Percentiles rank a stretch among this genome's conserved stretches.
Conservation (phyloP, 2,329 filamentous ascomycete species). For the Rhytidhysteron rufulum region DNA sequence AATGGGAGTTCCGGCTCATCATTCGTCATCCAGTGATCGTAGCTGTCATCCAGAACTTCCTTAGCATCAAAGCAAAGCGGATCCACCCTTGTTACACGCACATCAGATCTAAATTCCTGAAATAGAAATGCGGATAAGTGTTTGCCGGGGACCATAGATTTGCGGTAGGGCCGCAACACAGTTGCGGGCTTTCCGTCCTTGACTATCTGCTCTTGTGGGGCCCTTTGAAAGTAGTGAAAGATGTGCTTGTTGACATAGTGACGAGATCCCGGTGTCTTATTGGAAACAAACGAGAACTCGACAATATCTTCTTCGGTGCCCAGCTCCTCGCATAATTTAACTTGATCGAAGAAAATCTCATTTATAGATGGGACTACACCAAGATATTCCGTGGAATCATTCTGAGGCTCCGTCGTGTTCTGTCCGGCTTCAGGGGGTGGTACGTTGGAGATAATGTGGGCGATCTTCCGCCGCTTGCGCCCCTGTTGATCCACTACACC, state of each 20-base stretch:
- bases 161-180: slow-evolving; percentile 27
- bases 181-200: slow-evolving; percentile 18
- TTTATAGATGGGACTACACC: slow-evolving; percentile 18
- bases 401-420: background rate
- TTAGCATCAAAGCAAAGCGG: slow-evolving; percentile 11
- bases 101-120: slow-evolving; percentile 10
- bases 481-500: slow-evolving; percentile 22
- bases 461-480: slow-evolving; percentile 31
- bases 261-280: slow-evolving; percentile 10
- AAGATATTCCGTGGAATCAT: background rate
- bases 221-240: slow-evolving; percentile 17
- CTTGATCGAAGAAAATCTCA: slow-evolving; percentile 26
- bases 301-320: slow-evolving; percentile 7
- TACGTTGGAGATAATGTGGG: slow-evolving; percentile 1
- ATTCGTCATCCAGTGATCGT: slow-evolving; percentile 41
- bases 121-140: slow-evolving; percentile 29
- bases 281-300: slow-evolving; percentile 5
- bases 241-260: slow-evolving; percentile 24
- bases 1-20: slow-evolving; percentile 47
- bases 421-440: background rate
- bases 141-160: slow-evolving; percentile 6
- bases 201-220: slow-evolving; percentile 10
- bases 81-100: slow-evolving; percentile 23
- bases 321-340: slow-evolving; percentile 3
- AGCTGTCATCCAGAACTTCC: slow-evolving; percentile 17